Percentiles rank a stretch among this genome's conserved stretches.
phyloP scores from a whole-genome alignment of 768 basidiomycete genomes.

The Xerocomus potaroensis region DNA sequence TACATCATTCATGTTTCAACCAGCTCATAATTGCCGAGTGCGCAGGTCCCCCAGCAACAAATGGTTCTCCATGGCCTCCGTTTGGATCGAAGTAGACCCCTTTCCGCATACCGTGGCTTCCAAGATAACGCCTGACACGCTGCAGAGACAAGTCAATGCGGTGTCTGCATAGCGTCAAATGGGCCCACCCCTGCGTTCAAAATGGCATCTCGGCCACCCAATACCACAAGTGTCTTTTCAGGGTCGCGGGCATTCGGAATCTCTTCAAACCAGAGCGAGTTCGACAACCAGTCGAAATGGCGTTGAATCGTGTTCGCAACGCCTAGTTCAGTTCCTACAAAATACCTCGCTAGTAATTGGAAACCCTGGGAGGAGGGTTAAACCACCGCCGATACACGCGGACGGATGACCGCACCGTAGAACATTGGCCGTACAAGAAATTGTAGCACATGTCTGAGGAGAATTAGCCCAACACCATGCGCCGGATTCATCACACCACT shows the following conservation, averaged over 20 bases:
- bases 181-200: slow-evolving; percentile 58
- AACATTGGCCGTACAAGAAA: slow-evolving; percentile 73
- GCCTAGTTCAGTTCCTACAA: slow-evolving; percentile 84
- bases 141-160: slow-evolving; percentile 25
- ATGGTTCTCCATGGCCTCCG: slow-evolving; percentile 60
- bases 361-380: slow-evolving; percentile 47
- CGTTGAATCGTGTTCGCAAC: slow-evolving; percentile 81
- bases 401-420: slow-evolving; percentile 41
- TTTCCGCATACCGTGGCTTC: slow-evolving; percentile 67
- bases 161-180: not conserved
- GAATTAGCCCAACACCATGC: not conserved
- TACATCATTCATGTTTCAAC: slow-evolving; percentile 37
- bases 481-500: slow-evolving; percentile 23
- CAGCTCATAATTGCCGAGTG: slow-evolving; percentile 60
- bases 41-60: slow-evolving; percentile 48
- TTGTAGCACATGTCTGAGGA: slow-evolving; percentile 80
- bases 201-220: slow-evolving; percentile 83
- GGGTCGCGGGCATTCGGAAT: slow-evolving; percentile 76
- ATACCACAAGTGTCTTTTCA: slow-evolving; percentile 61
- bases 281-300: slow-evolving; percentile 82
- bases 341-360: slow-evolving; percentile 81
- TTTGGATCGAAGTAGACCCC: slow-evolving; percentile 61
- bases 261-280: slow-evolving; percentile 87
- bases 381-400: slow-evolving; percentile 1
- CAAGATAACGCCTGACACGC: slow-evolving; percentile 72